Evolutionary conservation across 345 rosid genomes (phyloP).

Genomic region (Eucalyptus grandis): DNA sequence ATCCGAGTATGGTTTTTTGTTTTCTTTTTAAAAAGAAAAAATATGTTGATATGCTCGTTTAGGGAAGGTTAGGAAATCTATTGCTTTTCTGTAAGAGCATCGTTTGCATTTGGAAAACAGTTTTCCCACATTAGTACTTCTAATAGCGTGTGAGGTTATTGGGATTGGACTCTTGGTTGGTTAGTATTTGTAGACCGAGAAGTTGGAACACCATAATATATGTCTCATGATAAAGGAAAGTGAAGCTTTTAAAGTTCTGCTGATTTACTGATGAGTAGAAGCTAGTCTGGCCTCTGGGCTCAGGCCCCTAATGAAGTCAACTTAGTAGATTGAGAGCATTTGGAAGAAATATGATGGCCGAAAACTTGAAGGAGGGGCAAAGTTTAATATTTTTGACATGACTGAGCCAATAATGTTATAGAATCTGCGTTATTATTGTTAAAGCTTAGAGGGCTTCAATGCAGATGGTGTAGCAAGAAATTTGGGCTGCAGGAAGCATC

Average conservation of each 20-base stretch:
- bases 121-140: not conserved
- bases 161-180: not conserved
- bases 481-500: not conserved
- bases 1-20: not conserved
- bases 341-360: not conserved
- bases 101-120: not conserved
- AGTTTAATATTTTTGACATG: not conserved
- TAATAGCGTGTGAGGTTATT: not conserved
- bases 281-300: not conserved
- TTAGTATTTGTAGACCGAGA: not conserved
- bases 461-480: not conserved
- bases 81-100: not conserved
- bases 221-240: not conserved
- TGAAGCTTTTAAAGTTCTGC: not conserved
- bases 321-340: not conserved
- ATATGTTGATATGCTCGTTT: not conserved
- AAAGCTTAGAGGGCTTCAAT: not conserved
- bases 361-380: not conserved
- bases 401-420: not conserved
- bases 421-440: not conserved
- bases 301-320: not conserved
- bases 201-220: not conserved
- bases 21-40: not conserved
- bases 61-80: not conserved
- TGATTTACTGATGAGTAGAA: not conserved